These are phyloP conservation scores for Podila horticola DNA, from an alignment of 192 early-diverging fungal genomes.

Conservation along the genomic window DNA sequence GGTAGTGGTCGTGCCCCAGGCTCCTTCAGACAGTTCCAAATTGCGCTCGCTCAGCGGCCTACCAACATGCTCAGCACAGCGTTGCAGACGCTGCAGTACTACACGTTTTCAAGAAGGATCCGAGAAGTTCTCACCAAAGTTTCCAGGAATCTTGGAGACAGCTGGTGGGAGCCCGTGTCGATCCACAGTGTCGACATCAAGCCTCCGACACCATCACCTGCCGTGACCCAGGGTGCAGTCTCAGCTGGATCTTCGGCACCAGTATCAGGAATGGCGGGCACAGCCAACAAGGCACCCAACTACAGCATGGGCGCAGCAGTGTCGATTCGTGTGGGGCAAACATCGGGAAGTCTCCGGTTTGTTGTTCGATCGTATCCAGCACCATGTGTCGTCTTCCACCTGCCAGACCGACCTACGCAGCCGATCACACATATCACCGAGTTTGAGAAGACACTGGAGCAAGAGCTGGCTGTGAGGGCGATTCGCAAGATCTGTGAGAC, in stretches of 20 bases:
- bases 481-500: conserved; percentile 39
- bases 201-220: conserved; percentile 2
- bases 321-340: conserved; percentile 23
- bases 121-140: conserved; percentile 21
- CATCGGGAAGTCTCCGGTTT: conserved; percentile 21
- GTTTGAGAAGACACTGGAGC: conserved; percentile 30
- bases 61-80: conserved; percentile 23
- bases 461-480: conserved; percentile 25
- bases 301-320: conserved; percentile 35
- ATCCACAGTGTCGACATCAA: conserved; percentile 34
- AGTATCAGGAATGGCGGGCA: background rate
- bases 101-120: conserved; percentile 26
- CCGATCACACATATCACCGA: conserved; percentile 44
- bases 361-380: conserved; percentile 37
- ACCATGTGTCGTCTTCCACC: conserved; percentile 40
- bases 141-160: conserved; percentile 24
- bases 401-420: conserved; percentile 27
- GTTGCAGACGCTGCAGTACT: conserved; percentile 35
- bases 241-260: background rate
- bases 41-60: conserved; percentile 35
- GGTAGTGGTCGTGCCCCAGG: conserved; percentile 31
- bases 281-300: conserved; percentile 2
- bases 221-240: background rate
- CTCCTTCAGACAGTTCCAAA: conserved; percentile 43
- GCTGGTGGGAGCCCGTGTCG: conserved; percentile 39